Evolutionary conservation across 1,284 basidiomycete species (phyloP).

Genomic region (Apiotrichum sp.): DNA sequence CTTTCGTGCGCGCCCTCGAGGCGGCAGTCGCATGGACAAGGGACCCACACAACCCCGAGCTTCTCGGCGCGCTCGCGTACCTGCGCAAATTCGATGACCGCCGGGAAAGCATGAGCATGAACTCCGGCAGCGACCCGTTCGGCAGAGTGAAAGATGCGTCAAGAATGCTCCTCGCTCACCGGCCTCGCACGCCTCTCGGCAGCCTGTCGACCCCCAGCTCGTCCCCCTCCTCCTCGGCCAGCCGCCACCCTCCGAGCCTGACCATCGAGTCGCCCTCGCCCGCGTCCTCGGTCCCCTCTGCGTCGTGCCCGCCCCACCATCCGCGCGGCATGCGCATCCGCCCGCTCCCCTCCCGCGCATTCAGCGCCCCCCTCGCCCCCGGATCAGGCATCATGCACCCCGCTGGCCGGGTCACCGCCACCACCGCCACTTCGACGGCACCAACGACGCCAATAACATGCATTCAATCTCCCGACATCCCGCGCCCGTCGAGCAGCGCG

Average conservation of each 20-base stretch:
- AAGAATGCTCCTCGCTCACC: not conserved
- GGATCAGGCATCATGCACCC: not conserved
- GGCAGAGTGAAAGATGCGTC: not conserved
- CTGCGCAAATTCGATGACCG: not conserved
- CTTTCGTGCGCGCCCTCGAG: slow-evolving; percentile 60
- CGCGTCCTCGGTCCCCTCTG: not conserved
- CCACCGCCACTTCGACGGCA: not conserved
- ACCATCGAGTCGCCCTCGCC: slow-evolving; percentile 53
- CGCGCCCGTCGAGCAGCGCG: not conserved
- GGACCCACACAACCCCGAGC: not conserved
- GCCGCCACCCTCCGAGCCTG: not conserved
- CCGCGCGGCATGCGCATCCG: not conserved
- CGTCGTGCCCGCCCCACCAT: too few relatives aligned
- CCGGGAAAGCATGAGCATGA: not conserved
- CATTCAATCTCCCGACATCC: not conserved
- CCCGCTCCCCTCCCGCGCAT: not conserved
- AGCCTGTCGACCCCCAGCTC: not conserved
- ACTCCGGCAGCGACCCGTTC: not conserved
- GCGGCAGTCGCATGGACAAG: slow-evolving; percentile 20
- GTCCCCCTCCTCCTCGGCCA: not conserved
- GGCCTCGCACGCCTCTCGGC: not conserved
- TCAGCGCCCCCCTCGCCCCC: not conserved
- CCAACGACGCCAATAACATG: not conserved
- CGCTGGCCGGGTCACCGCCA: too few relatives aligned
- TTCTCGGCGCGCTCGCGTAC: not conserved